Base-by-base conservation (phyloP, 2,329 filamentous ascomycete species). In the Exophiala spinifera region DNA sequence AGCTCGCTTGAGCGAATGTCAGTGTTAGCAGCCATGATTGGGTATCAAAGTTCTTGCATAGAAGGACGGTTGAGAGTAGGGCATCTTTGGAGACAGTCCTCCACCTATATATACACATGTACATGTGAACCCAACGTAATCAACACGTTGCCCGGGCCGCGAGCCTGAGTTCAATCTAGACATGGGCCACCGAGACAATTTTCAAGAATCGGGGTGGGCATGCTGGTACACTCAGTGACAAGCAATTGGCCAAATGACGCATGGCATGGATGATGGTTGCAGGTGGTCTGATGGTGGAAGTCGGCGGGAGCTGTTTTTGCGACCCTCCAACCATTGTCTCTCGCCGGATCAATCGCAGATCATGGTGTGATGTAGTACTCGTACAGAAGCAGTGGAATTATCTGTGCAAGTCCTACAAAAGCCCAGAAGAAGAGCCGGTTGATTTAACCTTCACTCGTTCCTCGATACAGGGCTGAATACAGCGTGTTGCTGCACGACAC, bases 1-100 rank as follows among this genome's bases (percentile, higher is more conserved):
- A 77, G 70, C 62, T 75, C 74, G 45, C 65, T 68, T 3, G 71
- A 73, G 54, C 70, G 68, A 56, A 76, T 74, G 61, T 76, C 73
- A 31, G 40, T 23, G 10, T 33, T 36, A 28, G 25, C 17, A 44
- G 57, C 48, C 57, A 60, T 60, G 28, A 25, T 39, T 46, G 28
- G 17, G 15, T 34, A 10, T 34, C 14, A 28, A 15, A 14, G n/a
- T 13, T 34, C 13, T 40, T 31, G 36, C 13, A 46, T 23, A 21
- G 8, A 21, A 13, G 34, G 15, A 23, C 20, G 19, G 23, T 31
- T n/a, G 40, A 20, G n/a, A 8, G 34, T 51, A 14, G 44, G 34
- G 36, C 15, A 21, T 8, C 23, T 36, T 28, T 8, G 13, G 39
- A 28, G 28, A n/a, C 17, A 25, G 19, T 37, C 28, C 21, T 44